Evolutionary conservation across 140 eudicot species (phyloP), one percentile per base, ranked within the genome.

Genomic region (Bidens hawaiensis): DNA sequence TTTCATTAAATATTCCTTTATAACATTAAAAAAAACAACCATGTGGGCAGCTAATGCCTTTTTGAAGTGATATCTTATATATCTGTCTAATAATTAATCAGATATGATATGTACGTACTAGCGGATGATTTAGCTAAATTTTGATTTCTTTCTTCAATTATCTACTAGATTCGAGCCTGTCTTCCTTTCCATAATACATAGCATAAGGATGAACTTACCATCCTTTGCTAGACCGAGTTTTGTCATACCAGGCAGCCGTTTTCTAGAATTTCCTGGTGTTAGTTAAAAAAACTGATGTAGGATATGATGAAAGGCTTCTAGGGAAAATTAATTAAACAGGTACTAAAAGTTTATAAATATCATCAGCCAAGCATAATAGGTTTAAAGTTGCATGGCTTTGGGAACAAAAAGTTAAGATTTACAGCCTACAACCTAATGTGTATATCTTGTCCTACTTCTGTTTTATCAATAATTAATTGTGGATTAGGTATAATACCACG

Each of bases 401-500:
- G 28, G 55, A 49, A 49, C 30, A 49, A 21, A 49, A 49, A 49
- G n/a, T 49, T 49, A 2, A 1, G 5, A 47, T 16, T 47, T 47
- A 47, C 24, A 18, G 53, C 13, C 1, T 19, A 49, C 27, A 21
- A 11, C n/a, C 43, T 36, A 36, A 36, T 21, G 16, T 49, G 56
- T 21, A 22, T 49, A 2, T 59, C 28, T 69, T 58, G 67, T 59
- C 52, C 2, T 60, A 17, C 40, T 10, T 24, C 15, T 59, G 22
- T 22, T 34, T 57, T 47, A 19, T 15, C 14, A 30, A 34, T 59
- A 59, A 5, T 69, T 69, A 69, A 69, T 59, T 31, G 11, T 47
- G 75, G 34, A 69, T 69, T 69, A 69, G 75, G 68, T 69, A 58
- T 45, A 46, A 30, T 61, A 59, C 40, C 75, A 69, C 68, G 51